Percentiles rank a stretch among this genome's conserved stretches.
These are phyloP conservation scores for Solanum corneliomulleri DNA, from an alignment of 257 asterid genomes.

Conservation along the genomic window DNA sequence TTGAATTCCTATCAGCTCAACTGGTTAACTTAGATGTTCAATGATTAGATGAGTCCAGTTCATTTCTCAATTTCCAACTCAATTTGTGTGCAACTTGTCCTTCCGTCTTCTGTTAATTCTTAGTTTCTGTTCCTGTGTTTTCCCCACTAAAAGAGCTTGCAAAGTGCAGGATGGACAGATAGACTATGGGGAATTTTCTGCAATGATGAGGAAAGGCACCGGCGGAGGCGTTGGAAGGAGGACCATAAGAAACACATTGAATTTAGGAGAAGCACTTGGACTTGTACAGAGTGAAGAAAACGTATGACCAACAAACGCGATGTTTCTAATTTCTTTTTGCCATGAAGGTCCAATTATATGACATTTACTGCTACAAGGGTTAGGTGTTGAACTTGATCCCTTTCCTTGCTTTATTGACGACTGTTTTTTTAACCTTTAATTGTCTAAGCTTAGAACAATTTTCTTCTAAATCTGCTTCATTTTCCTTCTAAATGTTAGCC, in stretches of 20 bases:
- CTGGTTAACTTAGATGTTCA: background rate
- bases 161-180: constrained; percentile 33
- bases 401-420: background rate
- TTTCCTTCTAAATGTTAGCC: background rate
- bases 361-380: background rate
- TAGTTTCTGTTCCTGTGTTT: background rate
- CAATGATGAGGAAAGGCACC: constrained; percentile 38
- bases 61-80: background rate
- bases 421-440: background rate
- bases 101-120: background rate
- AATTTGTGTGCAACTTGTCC: background rate
- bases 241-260: constrained; percentile 27
- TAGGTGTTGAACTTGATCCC: background rate
- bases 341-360: background rate
- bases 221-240: constrained; percentile 34
- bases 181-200: constrained; percentile 36
- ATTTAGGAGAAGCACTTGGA: constrained; percentile 30
- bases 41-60: background rate
- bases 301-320: background rate
- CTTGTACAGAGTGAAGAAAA: constrained; percentile 5
- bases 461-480: background rate
- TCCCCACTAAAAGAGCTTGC: background rate
- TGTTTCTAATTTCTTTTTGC: background rate
- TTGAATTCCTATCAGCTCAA: background rate
- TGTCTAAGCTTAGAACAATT: background rate